phyloP scores from a whole-genome alignment of 208 protist genomes.

The Leishmania mexicana region DNA sequence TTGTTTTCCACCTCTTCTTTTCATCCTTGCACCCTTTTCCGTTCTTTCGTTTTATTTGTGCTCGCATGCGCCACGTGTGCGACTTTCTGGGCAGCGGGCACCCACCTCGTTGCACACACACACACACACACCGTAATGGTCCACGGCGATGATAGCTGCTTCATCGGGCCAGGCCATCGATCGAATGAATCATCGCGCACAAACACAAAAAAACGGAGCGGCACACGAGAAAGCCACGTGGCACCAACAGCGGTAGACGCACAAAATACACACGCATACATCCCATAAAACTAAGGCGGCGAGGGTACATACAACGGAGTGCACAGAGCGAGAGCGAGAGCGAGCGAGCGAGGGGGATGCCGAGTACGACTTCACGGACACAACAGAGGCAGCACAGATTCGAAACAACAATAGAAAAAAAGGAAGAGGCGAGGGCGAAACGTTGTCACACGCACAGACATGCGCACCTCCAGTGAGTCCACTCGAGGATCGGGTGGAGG shows the following conservation, averaged over 20 bases:
- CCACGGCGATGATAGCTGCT: not conserved
- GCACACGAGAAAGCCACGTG: not conserved
- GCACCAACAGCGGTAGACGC: not conserved
- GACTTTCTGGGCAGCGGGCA: not conserved
- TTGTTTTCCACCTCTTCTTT: not conserved
- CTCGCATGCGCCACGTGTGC: not conserved
- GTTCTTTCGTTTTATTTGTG: not conserved
- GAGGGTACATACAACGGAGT: not conserved
- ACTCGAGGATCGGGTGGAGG: not conserved
- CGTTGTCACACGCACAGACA: not conserved
- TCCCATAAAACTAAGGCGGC: not conserved
- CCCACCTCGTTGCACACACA: too few species aligned
- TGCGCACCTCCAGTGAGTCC: not conserved
- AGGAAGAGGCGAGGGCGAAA: not conserved
- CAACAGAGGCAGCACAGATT: not conserved
- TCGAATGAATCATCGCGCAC: not conserved
- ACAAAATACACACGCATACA: too few species aligned
- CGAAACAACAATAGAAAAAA: not conserved
- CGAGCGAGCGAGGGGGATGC: not conserved
- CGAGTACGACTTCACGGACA: not conserved
- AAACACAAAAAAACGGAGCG: not conserved
- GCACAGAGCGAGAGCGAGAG: not conserved
- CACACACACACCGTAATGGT: not conserved
- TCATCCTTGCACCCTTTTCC: not conserved
- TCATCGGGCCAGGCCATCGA: not conserved